Evolutionary conservation across 257 asterid species (phyloP).

Genomic region (Catharanthus roseus): DNA sequence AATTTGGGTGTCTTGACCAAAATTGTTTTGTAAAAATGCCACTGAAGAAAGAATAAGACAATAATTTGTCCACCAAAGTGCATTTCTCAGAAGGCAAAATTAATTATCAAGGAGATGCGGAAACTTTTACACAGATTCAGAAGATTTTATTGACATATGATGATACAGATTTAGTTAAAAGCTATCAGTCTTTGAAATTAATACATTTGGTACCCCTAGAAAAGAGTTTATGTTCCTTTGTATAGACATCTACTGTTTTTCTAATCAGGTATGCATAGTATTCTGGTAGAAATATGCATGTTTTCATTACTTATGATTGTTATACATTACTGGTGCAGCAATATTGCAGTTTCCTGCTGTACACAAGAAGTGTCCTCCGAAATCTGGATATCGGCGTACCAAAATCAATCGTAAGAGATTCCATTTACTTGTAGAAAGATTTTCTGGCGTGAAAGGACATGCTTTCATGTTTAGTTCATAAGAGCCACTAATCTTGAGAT

Average conservation of each 20-base stretch:
- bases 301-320: not conserved
- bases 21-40: not conserved
- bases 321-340: slow-evolving; percentile 51
- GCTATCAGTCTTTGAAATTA: not conserved
- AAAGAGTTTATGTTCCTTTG: not conserved
- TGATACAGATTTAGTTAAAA: not conserved
- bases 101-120: not conserved
- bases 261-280: not conserved
- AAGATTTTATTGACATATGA: not conserved
- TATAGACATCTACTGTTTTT: not conserved
- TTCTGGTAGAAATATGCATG: not conserved
- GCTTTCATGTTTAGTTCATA: not conserved
- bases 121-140: not conserved
- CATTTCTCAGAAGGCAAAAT: not conserved
- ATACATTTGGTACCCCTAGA: not conserved
- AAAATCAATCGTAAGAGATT: slow-evolving; percentile 71
- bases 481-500: not conserved
- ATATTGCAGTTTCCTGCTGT: slow-evolving; percentile 85
- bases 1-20: not conserved
- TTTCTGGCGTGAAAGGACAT: not conserved
- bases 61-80: not conserved
- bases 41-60: not conserved
- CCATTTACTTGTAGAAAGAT: not conserved
- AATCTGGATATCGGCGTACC: slow-evolving; percentile 77
- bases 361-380: slow-evolving; percentile 76